A percentile compares a stretch with the other conserved stretches of the same genome.
These are phyloP conservation scores for Angophora floribunda DNA, from an alignment of 345 rosid species.

Conservation along the genomic window DNA sequence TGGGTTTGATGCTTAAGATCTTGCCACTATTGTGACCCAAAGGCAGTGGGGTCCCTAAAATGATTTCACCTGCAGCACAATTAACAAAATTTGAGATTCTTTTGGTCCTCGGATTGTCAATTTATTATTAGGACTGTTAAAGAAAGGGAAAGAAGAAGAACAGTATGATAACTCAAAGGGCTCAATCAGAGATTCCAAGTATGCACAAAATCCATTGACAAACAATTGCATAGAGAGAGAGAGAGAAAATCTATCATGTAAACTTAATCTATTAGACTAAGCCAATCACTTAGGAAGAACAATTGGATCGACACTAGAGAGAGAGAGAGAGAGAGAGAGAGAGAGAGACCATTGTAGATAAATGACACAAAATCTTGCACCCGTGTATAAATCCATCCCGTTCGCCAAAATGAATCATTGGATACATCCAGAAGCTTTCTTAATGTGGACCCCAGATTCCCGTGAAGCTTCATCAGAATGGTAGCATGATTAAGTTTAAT, in stretches of 20 bases:
- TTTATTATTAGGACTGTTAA: background rate
- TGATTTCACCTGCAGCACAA: conserved; percentile 45
- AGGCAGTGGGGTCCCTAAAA: conserved; percentile 39
- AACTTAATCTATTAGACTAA: background rate
- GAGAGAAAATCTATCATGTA: background rate
- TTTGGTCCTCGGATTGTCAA: background rate
- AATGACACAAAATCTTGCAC: conserved; percentile 50
- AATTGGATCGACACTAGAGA: background rate
- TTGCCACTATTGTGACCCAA: conserved; percentile 26
- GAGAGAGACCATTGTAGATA: conserved; percentile 31
- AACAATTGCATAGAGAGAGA: background rate
- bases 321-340: background rate
- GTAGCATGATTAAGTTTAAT: background rate
- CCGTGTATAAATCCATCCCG: conserved; percentile 54
- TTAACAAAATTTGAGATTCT: background rate
- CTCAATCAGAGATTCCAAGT: background rate
- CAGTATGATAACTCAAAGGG: background rate
- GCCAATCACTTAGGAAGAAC: background rate
- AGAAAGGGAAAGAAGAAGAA: background rate
- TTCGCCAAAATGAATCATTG: conserved; percentile 47
- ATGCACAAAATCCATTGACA: background rate
- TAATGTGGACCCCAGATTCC: conserved; percentile 45
- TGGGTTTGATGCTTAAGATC: conserved; percentile 50
- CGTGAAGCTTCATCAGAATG: conserved; percentile 26
- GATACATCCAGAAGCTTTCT: conserved; percentile 43